Evolutionary conservation across 169 alveolate genomes (phyloP), one percentile per base, ranked within the genome.

Genomic region (Besnoitia besnoiti): DNA sequence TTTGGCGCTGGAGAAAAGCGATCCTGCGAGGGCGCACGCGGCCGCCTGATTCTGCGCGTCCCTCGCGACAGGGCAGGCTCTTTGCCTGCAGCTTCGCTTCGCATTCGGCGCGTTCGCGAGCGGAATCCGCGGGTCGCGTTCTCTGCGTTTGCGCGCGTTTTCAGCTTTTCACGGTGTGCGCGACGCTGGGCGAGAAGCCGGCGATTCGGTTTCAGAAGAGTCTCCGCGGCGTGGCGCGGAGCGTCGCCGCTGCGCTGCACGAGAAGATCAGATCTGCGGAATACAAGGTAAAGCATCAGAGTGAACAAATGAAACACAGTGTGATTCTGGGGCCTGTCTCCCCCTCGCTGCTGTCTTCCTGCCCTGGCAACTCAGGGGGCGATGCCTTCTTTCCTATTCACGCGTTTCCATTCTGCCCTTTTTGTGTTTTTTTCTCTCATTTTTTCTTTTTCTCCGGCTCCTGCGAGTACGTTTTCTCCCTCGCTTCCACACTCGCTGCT

Each of bases 191-290:
- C 49, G 89, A 85, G 61, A 80, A 24, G 37, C 95, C 93, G 24
- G 93, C 90, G n/a, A 40, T 92, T 33, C 95, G 95, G 55, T 92
- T 85, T 50, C 95, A 92, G 59, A 82, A 40, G 47, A 91, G 73
- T 35, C 88, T 75, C 21, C 40, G 88, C 0, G 91, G 91, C 0
- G 73, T 77, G 89, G 84, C 91, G 51, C 79, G 73, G 62, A 79
- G 61, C 35, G 80, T 91, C 67, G 94, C 94, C 16, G 50, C 89
- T 7, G 77, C 59, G 30, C 87, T 91, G 49, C 75, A 91, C 88
- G 82, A 47, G 44, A 89, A 77, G 42, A 89, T 91, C 50, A 1
- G 46, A 33, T 42, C 10, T 16, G 80, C 80, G 0, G 12, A 30
- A 0, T 67, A 30, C 80, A 30, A 67, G 46, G 80, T 67, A 35